Conservation (phyloP, 176 grass and related monocot genomes). For the Tillandsia fasciculata region DNA sequence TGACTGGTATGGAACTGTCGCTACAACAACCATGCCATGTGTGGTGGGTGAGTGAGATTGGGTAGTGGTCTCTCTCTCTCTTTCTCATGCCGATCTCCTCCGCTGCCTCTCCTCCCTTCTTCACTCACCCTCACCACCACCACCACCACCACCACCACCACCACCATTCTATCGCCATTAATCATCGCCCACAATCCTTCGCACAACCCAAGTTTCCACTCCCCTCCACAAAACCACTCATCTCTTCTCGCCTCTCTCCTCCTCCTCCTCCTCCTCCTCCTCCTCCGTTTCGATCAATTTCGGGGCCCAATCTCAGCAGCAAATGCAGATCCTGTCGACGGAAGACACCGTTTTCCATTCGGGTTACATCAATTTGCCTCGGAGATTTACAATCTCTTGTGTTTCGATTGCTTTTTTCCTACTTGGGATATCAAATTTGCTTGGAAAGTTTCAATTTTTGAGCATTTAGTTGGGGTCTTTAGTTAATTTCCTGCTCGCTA, state of each 20-base stretch:
- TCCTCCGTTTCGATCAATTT: not conserved
- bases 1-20: too few species aligned
- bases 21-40: too few species aligned
- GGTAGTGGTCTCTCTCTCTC: too few species aligned
- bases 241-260: not conserved
- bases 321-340: not conserved
- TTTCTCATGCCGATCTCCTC: too few species aligned
- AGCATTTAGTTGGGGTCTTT: not conserved
- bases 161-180: too few species aligned
- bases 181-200: too few species aligned
- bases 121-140: too few species aligned
- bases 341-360: not conserved
- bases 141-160: too few species aligned
- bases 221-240: not conserved
- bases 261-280: not conserved
- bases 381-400: not conserved
- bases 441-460: not conserved
- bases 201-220: not conserved
- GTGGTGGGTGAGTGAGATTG: too few species aligned
- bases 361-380: not conserved
- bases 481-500: not conserved
- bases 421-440: not conserved
- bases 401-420: not conserved
- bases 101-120: too few species aligned
- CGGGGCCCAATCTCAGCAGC: not conserved